Percentiles rank a stretch among this genome's conserved stretches.
phyloP scores from a whole-genome alignment of 257 asterid genomes.

The Haberlea rhodopensis region DNA sequence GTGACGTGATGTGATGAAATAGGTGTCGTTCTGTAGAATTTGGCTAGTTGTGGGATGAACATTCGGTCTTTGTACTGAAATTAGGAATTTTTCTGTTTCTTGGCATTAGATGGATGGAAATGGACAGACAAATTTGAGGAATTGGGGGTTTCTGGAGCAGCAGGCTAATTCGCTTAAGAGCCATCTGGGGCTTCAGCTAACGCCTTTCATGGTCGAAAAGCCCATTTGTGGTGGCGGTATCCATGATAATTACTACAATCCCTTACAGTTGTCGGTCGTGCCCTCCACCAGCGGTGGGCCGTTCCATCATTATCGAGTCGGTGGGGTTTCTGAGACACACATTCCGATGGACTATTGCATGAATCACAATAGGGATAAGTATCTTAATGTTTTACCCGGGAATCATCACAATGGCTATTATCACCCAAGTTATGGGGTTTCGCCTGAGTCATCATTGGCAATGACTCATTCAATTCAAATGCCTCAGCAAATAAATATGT shows the following conservation, averaged over 20 bases:
- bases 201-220: constrained; percentile 53
- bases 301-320: constrained; percentile 62
- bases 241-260: constrained; percentile 33
- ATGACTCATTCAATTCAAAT: constrained; percentile 49
- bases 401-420: constrained; percentile 40
- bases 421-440: constrained; percentile 47
- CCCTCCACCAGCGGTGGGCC: constrained; percentile 61
- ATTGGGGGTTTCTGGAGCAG: constrained; percentile 55
- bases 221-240: constrained; percentile 42
- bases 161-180: constrained; percentile 34
- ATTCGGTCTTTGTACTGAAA: constrained; percentile 22
- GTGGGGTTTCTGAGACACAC: constrained; percentile 51
- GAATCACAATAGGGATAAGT: constrained; percentile 48
- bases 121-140: constrained; percentile 48
- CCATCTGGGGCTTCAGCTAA: constrained; percentile 54
- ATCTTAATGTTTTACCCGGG: constrained; percentile 37
- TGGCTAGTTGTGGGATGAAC: constrained; percentile 16
- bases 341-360: constrained; percentile 50
- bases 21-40: constrained; percentile 17
- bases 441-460: constrained; percentile 53
- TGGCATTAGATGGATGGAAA: constrained; percentile 60
- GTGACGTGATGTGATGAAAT: constrained; percentile 20
- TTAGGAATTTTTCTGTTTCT: constrained; percentile 18
- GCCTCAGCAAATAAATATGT: constrained; percentile 39
- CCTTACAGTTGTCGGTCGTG: constrained; percentile 38